These are phyloP conservation scores for Corchorus capsularis DNA, from an alignment of 345 rosid species.

Conservation along the genomic window DNA sequence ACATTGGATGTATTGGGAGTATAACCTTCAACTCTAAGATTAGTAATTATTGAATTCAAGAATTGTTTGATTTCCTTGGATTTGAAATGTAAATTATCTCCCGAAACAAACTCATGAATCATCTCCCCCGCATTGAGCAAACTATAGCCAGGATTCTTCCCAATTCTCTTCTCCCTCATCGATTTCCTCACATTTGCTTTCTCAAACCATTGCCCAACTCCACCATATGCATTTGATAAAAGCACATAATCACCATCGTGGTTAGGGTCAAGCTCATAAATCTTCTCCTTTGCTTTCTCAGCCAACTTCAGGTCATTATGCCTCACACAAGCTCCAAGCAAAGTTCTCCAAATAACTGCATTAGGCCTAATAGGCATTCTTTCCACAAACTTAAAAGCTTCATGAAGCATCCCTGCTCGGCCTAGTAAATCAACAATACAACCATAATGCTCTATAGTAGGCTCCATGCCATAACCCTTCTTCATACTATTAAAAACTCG, in stretches of 20 bases:
- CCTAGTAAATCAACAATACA: conserved; percentile 62
- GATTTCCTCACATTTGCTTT: conserved; percentile 38
- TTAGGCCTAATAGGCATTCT: conserved; percentile 45
- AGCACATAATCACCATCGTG: conserved; percentile 66
- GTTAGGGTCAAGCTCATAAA: conserved; percentile 40
- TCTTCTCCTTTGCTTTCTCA: conserved; percentile 40
- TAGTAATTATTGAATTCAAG: conserved; percentile 28
- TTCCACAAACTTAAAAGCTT: conserved; percentile 49
- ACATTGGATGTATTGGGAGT: conserved; percentile 31
- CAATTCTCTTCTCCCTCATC: conserved; percentile 47
- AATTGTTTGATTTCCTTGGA: conserved; percentile 32
- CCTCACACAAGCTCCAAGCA: conserved; percentile 58
- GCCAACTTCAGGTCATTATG: conserved; percentile 43
- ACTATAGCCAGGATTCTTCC: conserved; percentile 47
- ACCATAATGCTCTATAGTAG: conserved; percentile 49
- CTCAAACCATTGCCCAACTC: conserved; percentile 38
- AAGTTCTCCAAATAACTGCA: conserved; percentile 51
- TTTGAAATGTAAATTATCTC: conserved; percentile 47
- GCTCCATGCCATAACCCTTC: conserved; percentile 37
- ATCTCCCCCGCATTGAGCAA: conserved; percentile 33
- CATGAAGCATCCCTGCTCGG: conserved; percentile 39
- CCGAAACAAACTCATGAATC: conserved; percentile 46
- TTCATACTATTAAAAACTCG: conserved; percentile 44
- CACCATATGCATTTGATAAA: conserved; percentile 55
- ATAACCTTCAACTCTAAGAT: conserved; percentile 43